These are phyloP conservation scores for Coemansia biformis DNA, from an alignment of 192 early-diverging fungal species.

Conservation along the genomic window DNA sequence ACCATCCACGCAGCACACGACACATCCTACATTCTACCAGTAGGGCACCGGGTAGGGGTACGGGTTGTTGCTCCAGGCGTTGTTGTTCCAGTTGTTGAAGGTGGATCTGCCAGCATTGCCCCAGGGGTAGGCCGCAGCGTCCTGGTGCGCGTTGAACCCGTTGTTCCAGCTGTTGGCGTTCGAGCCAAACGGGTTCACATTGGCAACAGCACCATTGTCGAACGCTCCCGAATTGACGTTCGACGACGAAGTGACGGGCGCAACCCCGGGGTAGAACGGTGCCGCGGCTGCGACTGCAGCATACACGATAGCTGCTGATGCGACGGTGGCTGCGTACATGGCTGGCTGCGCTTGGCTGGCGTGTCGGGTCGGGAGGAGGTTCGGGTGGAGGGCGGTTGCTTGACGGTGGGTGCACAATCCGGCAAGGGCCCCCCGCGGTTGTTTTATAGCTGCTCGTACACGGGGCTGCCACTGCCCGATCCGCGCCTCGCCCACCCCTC, in stretches of 20 bases:
- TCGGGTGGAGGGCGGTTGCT: too few species aligned
- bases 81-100: conserved; percentile 53
- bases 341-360: background rate
- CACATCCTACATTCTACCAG: too few species aligned
- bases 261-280: conserved; percentile 24
- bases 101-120: conserved; percentile 44
- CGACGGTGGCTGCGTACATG: too few species aligned
- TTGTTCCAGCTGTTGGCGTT: conserved; percentile 45
- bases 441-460: too few species aligned
- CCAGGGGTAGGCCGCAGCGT: conserved; percentile 38
- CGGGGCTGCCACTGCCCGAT: too few species aligned
- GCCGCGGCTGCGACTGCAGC: conserved; percentile 15
- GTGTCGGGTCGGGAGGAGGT: too few species aligned
- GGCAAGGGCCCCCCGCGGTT: too few species aligned
- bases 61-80: conserved; percentile 46
- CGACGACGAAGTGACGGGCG: conserved; percentile 20
- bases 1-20: too few species aligned
- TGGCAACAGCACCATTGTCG: conserved; percentile 31
- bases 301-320: background rate
- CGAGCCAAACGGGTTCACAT: conserved; percentile 34
- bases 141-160: conserved; percentile 41
- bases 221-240: conserved; percentile 45
- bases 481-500: too few species aligned
- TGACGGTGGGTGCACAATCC: too few species aligned
- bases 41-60: conserved; percentile 31